Conservation (phyloP, 1,139 yeast species). For the Williopsis jadinii region DNA sequence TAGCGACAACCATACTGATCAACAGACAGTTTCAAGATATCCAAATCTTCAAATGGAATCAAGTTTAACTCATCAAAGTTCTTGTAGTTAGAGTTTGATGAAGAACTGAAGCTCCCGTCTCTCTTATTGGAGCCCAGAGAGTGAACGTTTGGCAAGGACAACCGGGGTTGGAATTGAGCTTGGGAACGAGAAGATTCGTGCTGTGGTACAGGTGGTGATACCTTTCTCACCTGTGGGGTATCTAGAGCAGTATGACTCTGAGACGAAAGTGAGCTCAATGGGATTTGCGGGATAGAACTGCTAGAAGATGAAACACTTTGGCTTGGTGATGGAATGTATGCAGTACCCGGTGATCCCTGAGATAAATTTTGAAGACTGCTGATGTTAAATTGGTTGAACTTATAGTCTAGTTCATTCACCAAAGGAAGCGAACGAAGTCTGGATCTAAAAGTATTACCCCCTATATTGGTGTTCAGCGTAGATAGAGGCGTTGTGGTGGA, state of each 20-base stretch:
- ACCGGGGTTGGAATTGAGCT: neutral
- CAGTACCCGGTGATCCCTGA: constrained; percentile 1
- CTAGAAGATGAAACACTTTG: constrained; percentile 3
- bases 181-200: neutral
- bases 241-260: neutral
- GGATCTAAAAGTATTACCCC: constrained; percentile 23
- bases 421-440: constrained; percentile 21
- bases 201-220: neutral
- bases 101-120: neutral
- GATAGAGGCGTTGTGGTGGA: constrained; percentile 11
- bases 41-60: constrained; percentile 29
- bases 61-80: constrained; percentile 23
- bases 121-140: neutral
- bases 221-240: neutral
- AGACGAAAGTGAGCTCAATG: constrained; percentile 8
- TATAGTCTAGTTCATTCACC: constrained; percentile 19
- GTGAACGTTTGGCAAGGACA: neutral
- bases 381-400: constrained; percentile 21
- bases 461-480: constrained; percentile 15
- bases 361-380: constrained; percentile 18
- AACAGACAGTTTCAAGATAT: constrained; percentile 32
- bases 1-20: constrained; percentile 91
- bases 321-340: constrained; percentile 8
- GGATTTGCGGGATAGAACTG: constrained; percentile 19
- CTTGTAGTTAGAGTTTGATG: constrained; percentile 12